Conservation (phyloP, 306 rosid genomes). For the Vigna mungo region DNA sequence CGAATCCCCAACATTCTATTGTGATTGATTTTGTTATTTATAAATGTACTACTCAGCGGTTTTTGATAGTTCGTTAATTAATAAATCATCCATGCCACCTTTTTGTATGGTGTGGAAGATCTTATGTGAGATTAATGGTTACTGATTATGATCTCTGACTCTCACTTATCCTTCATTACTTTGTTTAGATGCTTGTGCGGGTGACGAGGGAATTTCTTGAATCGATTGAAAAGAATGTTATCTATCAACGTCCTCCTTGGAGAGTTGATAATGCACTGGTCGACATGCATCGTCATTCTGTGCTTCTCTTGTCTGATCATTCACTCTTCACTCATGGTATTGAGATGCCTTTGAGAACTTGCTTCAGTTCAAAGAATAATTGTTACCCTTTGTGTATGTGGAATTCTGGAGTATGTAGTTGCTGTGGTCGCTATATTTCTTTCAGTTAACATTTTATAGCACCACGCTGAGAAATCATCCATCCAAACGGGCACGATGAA, state of each 20-base stretch:
- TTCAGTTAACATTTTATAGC: neutral
- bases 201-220: constrained; percentile 74
- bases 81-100: neutral
- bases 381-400: constrained; percentile 1
- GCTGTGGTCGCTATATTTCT: constrained; percentile 20
- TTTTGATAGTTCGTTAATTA: neutral
- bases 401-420: constrained; percentile 13
- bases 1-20: neutral
- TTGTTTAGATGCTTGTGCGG: constrained; percentile 60
- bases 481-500: neutral
- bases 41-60: neutral
- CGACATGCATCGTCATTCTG: constrained; percentile 62
- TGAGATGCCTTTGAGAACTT: constrained; percentile 23
- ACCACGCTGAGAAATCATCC: constrained; percentile 10
- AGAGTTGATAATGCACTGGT: constrained; percentile 81
- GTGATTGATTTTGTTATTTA: constrained; percentile 6
- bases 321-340: constrained; percentile 76
- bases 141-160: constrained; percentile 34
- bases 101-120: neutral
- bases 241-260: constrained; percentile 77
- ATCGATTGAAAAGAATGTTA: constrained; percentile 59
- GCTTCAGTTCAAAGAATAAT: constrained; percentile 12
- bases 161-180: constrained; percentile 32
- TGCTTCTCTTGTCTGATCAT: constrained; percentile 83
- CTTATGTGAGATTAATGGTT: neutral